phyloP scores from a whole-genome alignment of 2,329 filamentous ascomycete genomes.

The Fusarium metavorans region DNA sequence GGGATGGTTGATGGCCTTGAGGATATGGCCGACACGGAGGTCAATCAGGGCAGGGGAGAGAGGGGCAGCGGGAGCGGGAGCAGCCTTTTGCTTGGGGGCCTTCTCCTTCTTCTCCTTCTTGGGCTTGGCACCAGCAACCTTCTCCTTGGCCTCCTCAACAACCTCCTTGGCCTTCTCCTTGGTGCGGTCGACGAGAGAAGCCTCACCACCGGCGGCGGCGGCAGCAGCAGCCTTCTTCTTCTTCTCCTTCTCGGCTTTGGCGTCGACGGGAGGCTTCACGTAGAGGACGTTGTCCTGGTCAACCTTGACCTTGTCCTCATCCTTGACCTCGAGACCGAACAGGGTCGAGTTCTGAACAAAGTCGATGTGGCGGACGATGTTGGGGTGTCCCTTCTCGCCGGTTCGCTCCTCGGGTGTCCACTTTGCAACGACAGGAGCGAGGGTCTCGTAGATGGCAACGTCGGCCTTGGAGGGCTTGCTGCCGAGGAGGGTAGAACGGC shows the following conservation, averaged over 20 bases:
- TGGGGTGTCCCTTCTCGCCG: constrained; percentile 87
- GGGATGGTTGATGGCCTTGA: constrained; percentile 94
- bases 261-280: constrained; percentile 88
- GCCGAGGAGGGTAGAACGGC: constrained; percentile 89
- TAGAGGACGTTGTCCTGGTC: constrained; percentile 85
- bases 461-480: constrained; percentile 91
- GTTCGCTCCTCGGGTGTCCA: constrained; percentile 91
- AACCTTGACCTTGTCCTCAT: constrained; percentile 81
- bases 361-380: constrained; percentile 92
- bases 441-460: constrained; percentile 82
- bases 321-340: constrained; percentile 75
- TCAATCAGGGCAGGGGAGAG: constrained; percentile 90
- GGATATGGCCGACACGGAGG: constrained; percentile 94
- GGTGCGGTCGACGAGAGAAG: constrained; percentile 68
- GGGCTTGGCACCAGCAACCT: constrained; percentile 57
- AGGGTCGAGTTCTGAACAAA: constrained; percentile 93
- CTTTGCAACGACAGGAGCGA: constrained; percentile 79
- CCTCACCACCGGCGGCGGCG: constrained; percentile 64
- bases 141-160: constrained; percentile 61
- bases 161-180: constrained; percentile 70
- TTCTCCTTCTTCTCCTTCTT: constrained; percentile 95
- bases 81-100: constrained; percentile 79
- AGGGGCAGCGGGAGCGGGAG: constrained; percentile 77
- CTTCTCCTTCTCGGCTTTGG: constrained; percentile 98
- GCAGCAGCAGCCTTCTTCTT: constrained; percentile 89